A percentile compares a stretch with the other conserved stretches of the same genome.
phyloP scores from a whole-genome alignment of 2,329 filamentous ascomycete species.

The Curvularia spicifera region DNA sequence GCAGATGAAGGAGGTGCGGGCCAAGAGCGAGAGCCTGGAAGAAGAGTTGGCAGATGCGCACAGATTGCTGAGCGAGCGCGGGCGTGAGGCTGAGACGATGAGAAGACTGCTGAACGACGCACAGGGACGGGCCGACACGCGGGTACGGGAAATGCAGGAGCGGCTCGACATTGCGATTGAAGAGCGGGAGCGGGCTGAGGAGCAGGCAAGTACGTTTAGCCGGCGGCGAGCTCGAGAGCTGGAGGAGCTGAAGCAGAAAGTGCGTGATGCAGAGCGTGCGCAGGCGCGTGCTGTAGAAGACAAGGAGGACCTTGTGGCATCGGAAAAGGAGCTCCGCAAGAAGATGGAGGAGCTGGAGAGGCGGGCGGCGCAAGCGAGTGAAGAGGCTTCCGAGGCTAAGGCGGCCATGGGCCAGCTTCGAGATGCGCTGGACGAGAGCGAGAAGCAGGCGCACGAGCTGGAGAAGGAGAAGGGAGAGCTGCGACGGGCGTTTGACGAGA shows the following conservation, averaged over 20 bases:
- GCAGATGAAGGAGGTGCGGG: conserved; percentile 87
- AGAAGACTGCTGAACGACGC: conserved; percentile 84
- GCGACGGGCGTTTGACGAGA: conserved; percentile 77
- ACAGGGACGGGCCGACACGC: conserved; percentile 79
- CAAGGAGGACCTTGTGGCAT: conserved; percentile 76
- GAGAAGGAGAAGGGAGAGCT: conserved; percentile 83
- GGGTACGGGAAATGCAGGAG: conserved; percentile 86
- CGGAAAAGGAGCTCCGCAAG: conserved; percentile 75
- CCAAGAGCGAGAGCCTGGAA: conserved; percentile 82
- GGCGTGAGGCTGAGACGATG: conserved; percentile 94
- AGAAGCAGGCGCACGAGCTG: conserved; percentile 80
- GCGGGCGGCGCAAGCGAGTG: conserved; percentile 69
- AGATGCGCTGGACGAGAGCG: conserved; percentile 82
- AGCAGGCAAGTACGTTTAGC: conserved; percentile 80
- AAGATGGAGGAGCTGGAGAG: conserved; percentile 78
- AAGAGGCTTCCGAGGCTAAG: conserved; percentile 78
- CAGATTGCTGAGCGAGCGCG: conserved; percentile 82
- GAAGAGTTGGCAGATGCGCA: conserved; percentile 92
- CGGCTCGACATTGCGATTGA: conserved; percentile 90
- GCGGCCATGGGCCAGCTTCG: conserved; percentile 78
- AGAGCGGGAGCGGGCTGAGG: conserved; percentile 89
- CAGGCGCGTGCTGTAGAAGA: conserved; percentile 74
- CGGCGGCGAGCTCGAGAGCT: conserved; percentile 80
- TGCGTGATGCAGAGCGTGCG: conserved; percentile 81
- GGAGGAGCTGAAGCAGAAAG: conserved; percentile 80